Base-by-base conservation (phyloP, 2,329 filamentous ascomycete species). In the Cadophora sp. region DNA sequence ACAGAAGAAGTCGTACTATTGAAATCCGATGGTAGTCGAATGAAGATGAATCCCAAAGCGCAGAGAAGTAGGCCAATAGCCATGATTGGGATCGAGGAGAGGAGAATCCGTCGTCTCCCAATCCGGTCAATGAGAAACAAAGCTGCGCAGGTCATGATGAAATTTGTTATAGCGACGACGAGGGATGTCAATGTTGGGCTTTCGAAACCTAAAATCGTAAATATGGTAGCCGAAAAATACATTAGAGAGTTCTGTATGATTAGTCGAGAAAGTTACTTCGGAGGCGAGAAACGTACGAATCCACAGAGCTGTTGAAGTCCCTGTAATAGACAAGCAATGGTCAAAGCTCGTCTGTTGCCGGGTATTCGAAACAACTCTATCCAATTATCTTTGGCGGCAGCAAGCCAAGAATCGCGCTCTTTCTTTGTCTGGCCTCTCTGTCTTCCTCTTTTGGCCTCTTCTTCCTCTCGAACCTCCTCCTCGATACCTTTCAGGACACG, bases 171-270 rank as follows among this genome's bases (percentile, higher is more conserved):
- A 0, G 93, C 93, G 16, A 97, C 91, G 2, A 89, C 89, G 67
- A 96, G 85, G 0, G 92, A 92, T 1, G 91, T 93, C 59, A 95
- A 84, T 0, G 92, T 96, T 5, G 93, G 93, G 64, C 88, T 91
- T 50, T 85, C 84, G 77, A 97, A 97, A 0, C 91, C 91, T 0
- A 97, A 85, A 39, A 93, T 84, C 2, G 87, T 85, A 76, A 95
- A 95, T 36, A 95, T 93, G 8, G 91, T 94, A 4, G 91, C 91
- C 0, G 91, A 93, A 76, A 93, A 97, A 79, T 97, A 97, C 93
- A 97, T 97, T 36, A 97, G 83, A 13, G 91, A 94, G 80, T 97
- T 97, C 86, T 89, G 27, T 13, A 36, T 30, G 30, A 24, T 72
- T 62, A 70, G 68, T 53, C 22, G 5, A n/a, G 27, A 22, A 13